Percentiles rank a stretch among this genome's conserved stretches.
phyloP scores from a whole-genome alignment of 2,329 filamentous ascomycete species.

The Cladosporium halotolerans region DNA sequence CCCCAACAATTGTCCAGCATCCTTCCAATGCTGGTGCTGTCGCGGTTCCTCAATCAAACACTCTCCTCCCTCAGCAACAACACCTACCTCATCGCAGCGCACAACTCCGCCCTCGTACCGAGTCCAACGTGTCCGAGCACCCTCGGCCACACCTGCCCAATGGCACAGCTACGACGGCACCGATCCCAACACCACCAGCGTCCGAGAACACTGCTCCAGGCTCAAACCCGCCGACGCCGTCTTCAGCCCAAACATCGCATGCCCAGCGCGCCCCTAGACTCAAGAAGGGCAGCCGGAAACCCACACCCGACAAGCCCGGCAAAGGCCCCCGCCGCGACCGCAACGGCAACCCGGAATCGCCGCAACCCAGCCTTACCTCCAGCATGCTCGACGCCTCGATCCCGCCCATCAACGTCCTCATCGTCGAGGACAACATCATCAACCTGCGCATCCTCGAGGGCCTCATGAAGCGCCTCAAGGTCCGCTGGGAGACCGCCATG shows the following conservation, averaged over 20 bases:
- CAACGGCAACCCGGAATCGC: not conserved
- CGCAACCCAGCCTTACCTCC: not conserved
- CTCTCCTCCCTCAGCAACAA: constrained; percentile 26
- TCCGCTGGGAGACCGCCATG: constrained; percentile 94
- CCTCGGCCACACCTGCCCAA: constrained; percentile 32
- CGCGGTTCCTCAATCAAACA: constrained; percentile 25
- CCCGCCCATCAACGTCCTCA: constrained; percentile 92
- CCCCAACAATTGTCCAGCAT: constrained; percentile 62
- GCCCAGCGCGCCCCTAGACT: constrained; percentile 17
- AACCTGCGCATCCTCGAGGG: constrained; percentile 89
- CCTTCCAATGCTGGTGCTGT: constrained; percentile 28
- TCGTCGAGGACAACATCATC: constrained; percentile 98
- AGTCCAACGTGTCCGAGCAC: constrained; percentile 38
- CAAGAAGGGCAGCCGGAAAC: constrained; percentile 20
- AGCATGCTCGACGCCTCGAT: constrained; percentile 69
- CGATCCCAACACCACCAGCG: constrained; percentile 50
- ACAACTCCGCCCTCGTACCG: constrained; percentile 30
- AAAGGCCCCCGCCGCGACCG: not conserved
- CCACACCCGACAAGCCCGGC: constrained; percentile 21
- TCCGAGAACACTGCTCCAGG: constrained; percentile 27
- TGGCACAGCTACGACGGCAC: constrained; percentile 26
- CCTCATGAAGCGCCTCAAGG: constrained; percentile 92
- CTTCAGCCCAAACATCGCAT: constrained; percentile 31
- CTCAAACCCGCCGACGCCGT: constrained; percentile 29
- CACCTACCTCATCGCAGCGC: constrained; percentile 25